A percentile compares a stretch with the other conserved stretches of the same genome.
Conservation (phyloP, 306 rosid genomes). For the Hippophae gyantsensis region DNA sequence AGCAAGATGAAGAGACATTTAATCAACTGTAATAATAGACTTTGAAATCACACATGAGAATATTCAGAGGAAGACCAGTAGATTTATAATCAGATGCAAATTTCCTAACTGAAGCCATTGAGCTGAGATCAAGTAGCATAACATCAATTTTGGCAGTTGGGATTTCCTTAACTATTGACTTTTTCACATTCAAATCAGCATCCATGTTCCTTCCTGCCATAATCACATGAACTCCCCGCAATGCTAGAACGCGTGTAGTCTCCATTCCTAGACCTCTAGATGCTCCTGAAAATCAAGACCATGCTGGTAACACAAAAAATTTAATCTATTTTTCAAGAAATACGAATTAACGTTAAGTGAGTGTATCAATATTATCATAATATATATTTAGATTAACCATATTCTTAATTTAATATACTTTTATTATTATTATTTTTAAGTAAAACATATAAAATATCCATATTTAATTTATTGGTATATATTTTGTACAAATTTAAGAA, state of each 20-base stretch:
- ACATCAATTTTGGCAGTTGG: conserved; percentile 55
- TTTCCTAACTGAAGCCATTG: conserved; percentile 65
- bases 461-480: too few species aligned
- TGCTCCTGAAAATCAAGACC: conserved; percentile 47
- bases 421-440: too few species aligned
- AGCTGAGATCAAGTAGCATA: conserved; percentile 65
- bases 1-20: neutral
- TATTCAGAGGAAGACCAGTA: conserved; percentile 55
- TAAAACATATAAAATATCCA: too few species aligned
- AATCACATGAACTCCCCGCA: conserved; percentile 65
- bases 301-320: neutral
- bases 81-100: conserved; percentile 50
- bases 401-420: too few species aligned
- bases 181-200: conserved; percentile 36
- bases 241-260: conserved; percentile 58
- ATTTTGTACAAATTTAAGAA: too few species aligned
- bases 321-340: neutral
- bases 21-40: neutral
- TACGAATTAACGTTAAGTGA: neutral
- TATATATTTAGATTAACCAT: too few species aligned
- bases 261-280: conserved; percentile 77
- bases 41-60: conserved; percentile 47
- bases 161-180: conserved; percentile 35
- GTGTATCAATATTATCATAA: too few species aligned
- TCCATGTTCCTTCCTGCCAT: conserved; percentile 76